Conservation (phyloP, 805 yeast species). For the Saturnispora bothae region DNA sequence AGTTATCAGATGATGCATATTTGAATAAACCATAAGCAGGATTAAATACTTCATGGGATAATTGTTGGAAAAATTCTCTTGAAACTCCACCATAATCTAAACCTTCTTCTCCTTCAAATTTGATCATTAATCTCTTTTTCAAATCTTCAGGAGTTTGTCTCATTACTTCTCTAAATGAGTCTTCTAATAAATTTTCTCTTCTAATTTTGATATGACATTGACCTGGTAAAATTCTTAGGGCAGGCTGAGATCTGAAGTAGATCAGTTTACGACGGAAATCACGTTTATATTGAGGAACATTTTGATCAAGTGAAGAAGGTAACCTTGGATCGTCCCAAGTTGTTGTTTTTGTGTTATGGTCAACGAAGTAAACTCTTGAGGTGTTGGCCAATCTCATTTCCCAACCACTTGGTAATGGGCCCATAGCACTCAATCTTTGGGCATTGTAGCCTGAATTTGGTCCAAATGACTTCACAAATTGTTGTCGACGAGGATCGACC, state of each 20-base stretch:
- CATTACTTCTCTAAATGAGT: conserved; percentile 96
- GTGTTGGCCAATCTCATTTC: conserved; percentile 99
- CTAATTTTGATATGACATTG: conserved; percentile 98
- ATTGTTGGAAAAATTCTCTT: conserved; percentile 90
- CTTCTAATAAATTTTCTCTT: conserved; percentile 93
- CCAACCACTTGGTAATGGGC: conserved; percentile 98
- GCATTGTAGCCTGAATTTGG: conserved; percentile 88
- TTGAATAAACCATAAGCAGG: conserved; percentile 96
- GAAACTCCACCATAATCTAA: conserved; percentile 99
- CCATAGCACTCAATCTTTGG: conserved; percentile 94
- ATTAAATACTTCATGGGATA: conserved; percentile 97
- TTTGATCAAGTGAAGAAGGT: conserved; percentile 94
- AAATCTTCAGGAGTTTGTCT: conserved; percentile 97
- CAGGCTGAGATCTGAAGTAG: conserved; percentile 97
- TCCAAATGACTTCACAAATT: conserved; percentile 91
- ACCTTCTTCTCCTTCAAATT: conserved; percentile 99
- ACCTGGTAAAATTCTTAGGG: conserved; percentile 92
- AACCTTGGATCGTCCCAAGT: conserved; percentile 99
- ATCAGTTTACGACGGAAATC: conserved; percentile 96
- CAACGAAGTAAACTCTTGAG: conserved; percentile 96
- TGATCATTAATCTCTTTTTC: conserved; percentile 95
- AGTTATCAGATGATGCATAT: conserved; percentile 95
- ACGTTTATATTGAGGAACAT: conserved; percentile 98
- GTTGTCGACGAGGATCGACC: conserved; percentile 99
- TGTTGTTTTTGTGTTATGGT: conserved; percentile 97